Conservation (phyloP, 148 eudicot genomes). For the Rhododendron kiyosumense region DNA sequence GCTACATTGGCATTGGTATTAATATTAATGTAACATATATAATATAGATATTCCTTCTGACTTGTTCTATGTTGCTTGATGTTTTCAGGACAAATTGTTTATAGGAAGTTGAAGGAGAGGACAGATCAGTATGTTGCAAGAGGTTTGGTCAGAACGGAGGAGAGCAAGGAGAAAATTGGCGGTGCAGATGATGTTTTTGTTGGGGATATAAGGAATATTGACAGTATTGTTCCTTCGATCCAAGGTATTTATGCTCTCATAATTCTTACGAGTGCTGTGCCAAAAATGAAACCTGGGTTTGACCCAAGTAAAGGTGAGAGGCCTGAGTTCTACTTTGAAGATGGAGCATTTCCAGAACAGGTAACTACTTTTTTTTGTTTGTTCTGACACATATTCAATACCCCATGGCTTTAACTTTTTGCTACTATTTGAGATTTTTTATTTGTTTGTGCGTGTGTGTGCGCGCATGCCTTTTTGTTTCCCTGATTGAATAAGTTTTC, state of each 20-base stretch:
- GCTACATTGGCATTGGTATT: not conserved
- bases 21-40: not conserved
- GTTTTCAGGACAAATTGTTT: slow-evolving; percentile 74
- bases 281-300: slow-evolving; percentile 89
- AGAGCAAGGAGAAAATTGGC: slow-evolving; percentile 83
- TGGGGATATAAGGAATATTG: slow-evolving; percentile 66
- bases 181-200: slow-evolving; percentile 90
- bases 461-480: not conserved
- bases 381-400: not conserved
- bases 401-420: not conserved
- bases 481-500: slow-evolving; percentile 7
- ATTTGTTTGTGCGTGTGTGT: not conserved
- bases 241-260: slow-evolving; percentile 79
- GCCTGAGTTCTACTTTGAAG: slow-evolving; percentile 82
- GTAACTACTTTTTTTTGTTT: slow-evolving; percentile 24
- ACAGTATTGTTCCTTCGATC: slow-evolving; percentile 64
- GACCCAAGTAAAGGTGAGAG: slow-evolving; percentile 72
- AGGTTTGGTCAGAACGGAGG: slow-evolving; percentile 80
- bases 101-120: slow-evolving; percentile 80
- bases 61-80: not conserved
- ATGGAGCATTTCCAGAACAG: slow-evolving; percentile 90
- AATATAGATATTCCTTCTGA: not conserved
- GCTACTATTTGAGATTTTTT: not conserved
- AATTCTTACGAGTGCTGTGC: slow-evolving; percentile 91
- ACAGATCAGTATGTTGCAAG: slow-evolving; percentile 60